These are phyloP conservation scores for Botrytis deweyae DNA, from an alignment of 2,329 filamentous ascomycete genomes.

Conservation along the genomic window DNA sequence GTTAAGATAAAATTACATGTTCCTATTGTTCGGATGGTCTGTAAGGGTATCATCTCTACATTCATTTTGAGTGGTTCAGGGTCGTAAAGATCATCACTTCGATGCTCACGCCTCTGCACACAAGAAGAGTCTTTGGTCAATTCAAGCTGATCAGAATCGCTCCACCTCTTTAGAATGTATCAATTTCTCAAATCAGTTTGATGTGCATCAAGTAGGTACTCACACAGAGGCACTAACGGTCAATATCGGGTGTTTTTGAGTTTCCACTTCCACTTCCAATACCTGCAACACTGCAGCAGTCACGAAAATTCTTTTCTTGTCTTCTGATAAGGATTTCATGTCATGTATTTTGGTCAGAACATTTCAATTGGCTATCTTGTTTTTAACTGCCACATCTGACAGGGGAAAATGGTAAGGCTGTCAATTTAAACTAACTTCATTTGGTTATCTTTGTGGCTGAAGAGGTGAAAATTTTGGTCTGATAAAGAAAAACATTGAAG, in stretches of 20 bases:
- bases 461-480: conserved; percentile 12
- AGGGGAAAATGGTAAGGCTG: conserved; percentile 15
- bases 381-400: not conserved
- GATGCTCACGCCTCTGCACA: not conserved
- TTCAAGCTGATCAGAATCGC: not conserved
- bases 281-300: not conserved
- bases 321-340: conserved; percentile 11
- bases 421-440: conserved; percentile 21
- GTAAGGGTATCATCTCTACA: not conserved
- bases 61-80: not conserved
- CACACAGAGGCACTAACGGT: not conserved
- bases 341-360: conserved; percentile 11
- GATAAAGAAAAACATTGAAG: not conserved
- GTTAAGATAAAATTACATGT: not conserved
- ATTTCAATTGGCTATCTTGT: not conserved
- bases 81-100: not conserved
- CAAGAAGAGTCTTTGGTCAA: not conserved
- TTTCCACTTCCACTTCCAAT: not conserved
- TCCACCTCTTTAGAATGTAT: not conserved
- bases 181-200: not conserved
- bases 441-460: conserved; percentile 25
- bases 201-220: not conserved
- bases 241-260: not conserved
- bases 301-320: conserved; percentile 13
- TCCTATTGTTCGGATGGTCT: not conserved